Evolutionary conservation across 805 yeast species (phyloP), one percentile per base, ranked within the genome.

Genomic region (Saccharomyces mikatae): DNA sequence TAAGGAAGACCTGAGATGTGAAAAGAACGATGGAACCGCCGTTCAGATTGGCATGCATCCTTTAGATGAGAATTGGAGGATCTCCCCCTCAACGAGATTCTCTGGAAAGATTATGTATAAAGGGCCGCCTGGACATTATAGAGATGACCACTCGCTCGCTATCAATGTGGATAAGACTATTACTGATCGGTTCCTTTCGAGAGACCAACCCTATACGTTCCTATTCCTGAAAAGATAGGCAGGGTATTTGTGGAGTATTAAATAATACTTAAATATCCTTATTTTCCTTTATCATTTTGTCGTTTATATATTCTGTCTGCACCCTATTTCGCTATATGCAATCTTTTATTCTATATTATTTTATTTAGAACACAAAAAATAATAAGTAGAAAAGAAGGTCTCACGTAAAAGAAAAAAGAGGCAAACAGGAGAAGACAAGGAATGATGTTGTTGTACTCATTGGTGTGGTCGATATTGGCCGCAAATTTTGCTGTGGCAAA

Each of bases 21-120:
- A 87, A 56, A 79, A 72, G 52, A 75, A 81, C 41, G 89, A 87
- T 54, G 96, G 96, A 28, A 74, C 83, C 51, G 83, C 77, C 62
- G 89, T 87, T 36, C 96, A 89, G 71, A 91, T 87, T 36, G 96
- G 96, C 47, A 86, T 86, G 81, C 89, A 92, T 28, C 79, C 78
- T 44, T 91, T 94, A 27, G 80, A 78, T 47, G 83, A 81, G 46
- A 75, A 79, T 48, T 77, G 87, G 56, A 76, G 77, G 55, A 84
- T 89, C 78, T 96, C 78, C 96, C 96, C 54, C 80, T 89, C 62
- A 80, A 87, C 9, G 81, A 77, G 56, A 73, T 88, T 80, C 49
- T 80, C 80, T 57, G 85, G 82, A 63, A 96, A 89, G 68, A 69
- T 87, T 56, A 74, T 78, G 1, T 75, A 86, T 60, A 81, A 77